A percentile compares a stretch with the other conserved stretches of the same genome.
These are phyloP conservation scores for Uronychia setigera DNA, from an alignment of 73 alveolate genomes.

Conservation along the genomic window DNA sequence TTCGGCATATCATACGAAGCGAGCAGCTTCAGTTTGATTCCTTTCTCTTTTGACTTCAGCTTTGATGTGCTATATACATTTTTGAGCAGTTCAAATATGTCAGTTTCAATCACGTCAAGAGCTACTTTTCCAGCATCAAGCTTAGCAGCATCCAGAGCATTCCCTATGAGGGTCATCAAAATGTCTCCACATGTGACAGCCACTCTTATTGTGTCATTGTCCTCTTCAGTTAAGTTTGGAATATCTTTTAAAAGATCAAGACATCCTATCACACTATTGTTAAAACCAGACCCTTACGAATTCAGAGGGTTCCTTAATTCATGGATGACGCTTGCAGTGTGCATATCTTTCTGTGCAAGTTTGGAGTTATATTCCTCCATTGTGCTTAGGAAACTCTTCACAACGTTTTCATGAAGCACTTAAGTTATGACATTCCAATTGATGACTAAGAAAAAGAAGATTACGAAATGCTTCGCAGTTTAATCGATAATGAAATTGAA, in stretches of 20 bases:
- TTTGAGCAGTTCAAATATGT: slow-evolving; percentile 30
- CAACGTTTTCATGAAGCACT: background rate
- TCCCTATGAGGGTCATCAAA: slow-evolving; percentile 34
- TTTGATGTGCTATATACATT: slow-evolving; percentile 36
- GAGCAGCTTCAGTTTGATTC: background rate
- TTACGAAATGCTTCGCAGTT: background rate
- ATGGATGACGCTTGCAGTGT: slow-evolving; percentile 45
- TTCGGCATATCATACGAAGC: slow-evolving; percentile 35
- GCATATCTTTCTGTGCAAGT: slow-evolving; percentile 22
- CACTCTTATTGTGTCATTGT: slow-evolving; percentile 38
- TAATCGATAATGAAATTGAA: background rate
- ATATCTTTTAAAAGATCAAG: slow-evolving; percentile 30
- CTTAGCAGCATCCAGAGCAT: slow-evolving; percentile 52
- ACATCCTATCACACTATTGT: slow-evolving; percentile 21
- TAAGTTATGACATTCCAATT: background rate
- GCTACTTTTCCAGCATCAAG: slow-evolving; percentile 40
- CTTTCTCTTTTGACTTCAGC: slow-evolving; percentile 43
- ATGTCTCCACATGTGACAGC: slow-evolving; percentile 50
- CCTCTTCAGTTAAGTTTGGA: slow-evolving; percentile 17
- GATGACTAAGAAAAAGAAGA: background rate
- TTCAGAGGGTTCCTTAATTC: slow-evolving; percentile 50
- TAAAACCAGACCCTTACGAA: slow-evolving; percentile 1
- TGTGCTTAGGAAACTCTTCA: background rate
- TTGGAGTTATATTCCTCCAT: background rate
- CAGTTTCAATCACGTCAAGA: slow-evolving; percentile 15